These are phyloP conservation scores for Aspergillus thermomutatus DNA, from an alignment of 2,329 filamentous ascomycete genomes.

Conservation along the genomic window DNA sequence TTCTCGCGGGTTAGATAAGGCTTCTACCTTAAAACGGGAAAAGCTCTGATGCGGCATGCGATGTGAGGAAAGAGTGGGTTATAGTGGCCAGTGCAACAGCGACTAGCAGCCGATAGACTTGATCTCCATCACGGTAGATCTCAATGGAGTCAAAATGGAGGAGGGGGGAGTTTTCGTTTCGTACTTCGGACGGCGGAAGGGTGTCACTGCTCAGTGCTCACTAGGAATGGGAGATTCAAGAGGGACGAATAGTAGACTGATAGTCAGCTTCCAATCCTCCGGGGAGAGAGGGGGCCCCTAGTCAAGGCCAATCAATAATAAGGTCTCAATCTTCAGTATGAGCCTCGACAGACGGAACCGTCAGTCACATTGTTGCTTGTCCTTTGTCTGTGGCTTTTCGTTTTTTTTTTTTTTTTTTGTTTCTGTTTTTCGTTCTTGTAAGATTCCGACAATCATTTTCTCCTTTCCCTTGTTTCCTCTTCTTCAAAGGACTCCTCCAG, in stretches of 20 bases:
- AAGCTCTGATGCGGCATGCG: conserved; percentile 11
- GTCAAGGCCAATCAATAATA: conserved; percentile 5
- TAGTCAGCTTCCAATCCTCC: conserved; percentile 15
- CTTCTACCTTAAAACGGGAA: conserved; percentile 18
- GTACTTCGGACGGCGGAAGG: conserved; percentile 1
- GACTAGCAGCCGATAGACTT: conserved; percentile 36
- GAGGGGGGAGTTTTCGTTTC: conserved; percentile 6
- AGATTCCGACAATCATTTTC: not conserved
- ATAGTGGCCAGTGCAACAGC: conserved; percentile 30
- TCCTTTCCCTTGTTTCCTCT: conserved; percentile 9
- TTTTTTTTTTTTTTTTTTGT: conserved; percentile 3
- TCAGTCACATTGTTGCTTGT: conserved; percentile 6
- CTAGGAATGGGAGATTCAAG: conserved; percentile 6
- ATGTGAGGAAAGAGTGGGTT: conserved; percentile 15
- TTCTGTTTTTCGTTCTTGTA: conserved; percentile 3
- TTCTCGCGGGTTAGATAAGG: conserved; percentile 18
- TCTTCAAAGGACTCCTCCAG: conserved; percentile 11
- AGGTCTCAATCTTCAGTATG: conserved; percentile 12
- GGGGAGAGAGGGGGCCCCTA: conserved; percentile 9
- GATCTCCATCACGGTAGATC: conserved; percentile 35
- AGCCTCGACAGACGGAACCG: not conserved
- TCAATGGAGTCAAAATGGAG: conserved; percentile 1
- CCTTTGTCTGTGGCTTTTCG: conserved; percentile 5
- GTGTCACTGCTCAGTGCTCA: not conserved
- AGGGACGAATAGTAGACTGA: conserved; percentile 10